These are phyloP conservation scores for Chloroidium sp. DNA, from an alignment of 163 green algal genomes.

Conservation along the genomic window DNA sequence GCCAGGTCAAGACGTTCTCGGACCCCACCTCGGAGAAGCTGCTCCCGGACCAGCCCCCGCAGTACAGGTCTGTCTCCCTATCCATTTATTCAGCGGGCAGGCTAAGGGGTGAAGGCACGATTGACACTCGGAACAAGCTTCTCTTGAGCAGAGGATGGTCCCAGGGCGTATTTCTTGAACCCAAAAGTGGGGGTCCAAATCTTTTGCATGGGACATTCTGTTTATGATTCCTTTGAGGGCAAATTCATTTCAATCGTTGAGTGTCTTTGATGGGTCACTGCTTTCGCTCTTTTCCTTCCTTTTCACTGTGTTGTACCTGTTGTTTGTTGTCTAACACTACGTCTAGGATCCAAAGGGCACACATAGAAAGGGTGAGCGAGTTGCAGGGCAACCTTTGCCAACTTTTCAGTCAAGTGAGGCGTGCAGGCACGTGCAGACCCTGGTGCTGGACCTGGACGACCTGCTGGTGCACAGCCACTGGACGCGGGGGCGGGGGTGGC, in stretches of 20 bases:
- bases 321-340: too few relatives aligned
- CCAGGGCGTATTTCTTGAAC: too few relatives aligned
- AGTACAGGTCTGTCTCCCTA: conserved; percentile 16
- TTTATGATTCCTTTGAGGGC: too few relatives aligned
- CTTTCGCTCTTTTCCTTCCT: too few relatives aligned
- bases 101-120: neutral
- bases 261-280: too few relatives aligned
- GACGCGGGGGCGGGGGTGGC: conserved; percentile 84
- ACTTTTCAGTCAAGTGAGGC: neutral
- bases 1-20: conserved; percentile 57
- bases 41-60: conserved; percentile 76
- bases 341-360: neutral
- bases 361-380: neutral
- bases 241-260: too few relatives aligned
- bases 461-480: conserved; percentile 88
- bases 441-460: conserved; percentile 94
- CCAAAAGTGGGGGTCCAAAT: too few relatives aligned
- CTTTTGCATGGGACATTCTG: too few relatives aligned
- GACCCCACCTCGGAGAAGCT: conserved; percentile 85
- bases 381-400: neutral
- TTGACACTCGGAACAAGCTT: neutral
- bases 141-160: too few relatives aligned
- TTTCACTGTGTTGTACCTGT: too few relatives aligned
- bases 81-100: neutral
- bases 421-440: conserved; percentile 66